A percentile compares a stretch with the other conserved stretches of the same genome.
Conservation (phyloP, 768 basidiomycete species). For the Pisolithus tinctorius region DNA sequence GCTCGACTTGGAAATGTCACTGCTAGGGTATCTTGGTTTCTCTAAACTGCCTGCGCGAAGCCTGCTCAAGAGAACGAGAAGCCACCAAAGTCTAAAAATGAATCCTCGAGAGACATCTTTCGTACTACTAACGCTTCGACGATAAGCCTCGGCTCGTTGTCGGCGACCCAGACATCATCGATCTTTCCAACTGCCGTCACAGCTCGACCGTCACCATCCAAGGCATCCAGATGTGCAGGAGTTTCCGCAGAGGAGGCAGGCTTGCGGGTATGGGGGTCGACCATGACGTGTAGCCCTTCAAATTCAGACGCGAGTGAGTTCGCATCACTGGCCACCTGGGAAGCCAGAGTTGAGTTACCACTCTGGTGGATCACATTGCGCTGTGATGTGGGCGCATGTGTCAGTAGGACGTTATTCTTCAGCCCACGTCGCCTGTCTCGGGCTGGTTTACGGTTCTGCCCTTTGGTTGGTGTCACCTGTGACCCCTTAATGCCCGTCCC, state of each 20-base stretch:
- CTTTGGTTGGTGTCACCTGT: slow-evolving; percentile 22
- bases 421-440: slow-evolving; percentile 50
- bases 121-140: slow-evolving; percentile 78
- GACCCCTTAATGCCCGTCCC: slow-evolving; percentile 1
- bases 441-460: slow-evolving; percentile 34
- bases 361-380: background rate
- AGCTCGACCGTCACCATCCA: slow-evolving; percentile 11
- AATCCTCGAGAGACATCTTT: slow-evolving; percentile 71
- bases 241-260: slow-evolving; percentile 5
- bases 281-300: slow-evolving; percentile 28
- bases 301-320: slow-evolving; percentile 25
- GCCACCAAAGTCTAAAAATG: slow-evolving; percentile 67
- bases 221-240: slow-evolving; percentile 3
- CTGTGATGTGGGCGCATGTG: slow-evolving; percentile 9
- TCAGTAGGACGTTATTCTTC: slow-evolving; percentile 22
- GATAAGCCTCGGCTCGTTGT: slow-evolving; percentile 50
- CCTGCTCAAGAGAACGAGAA: slow-evolving; percentile 30
- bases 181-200: slow-evolving; percentile 9
- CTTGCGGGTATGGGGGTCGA: slow-evolving; percentile 13
- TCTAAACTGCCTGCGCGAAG: background rate
- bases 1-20: background rate
- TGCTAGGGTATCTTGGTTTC: background rate
- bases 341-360: background rate
- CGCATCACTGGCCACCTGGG: slow-evolving; percentile 1
- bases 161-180: background rate